phyloP scores from a whole-genome alignment of 345 rosid genomes.

The Gossypium anomalum region DNA sequence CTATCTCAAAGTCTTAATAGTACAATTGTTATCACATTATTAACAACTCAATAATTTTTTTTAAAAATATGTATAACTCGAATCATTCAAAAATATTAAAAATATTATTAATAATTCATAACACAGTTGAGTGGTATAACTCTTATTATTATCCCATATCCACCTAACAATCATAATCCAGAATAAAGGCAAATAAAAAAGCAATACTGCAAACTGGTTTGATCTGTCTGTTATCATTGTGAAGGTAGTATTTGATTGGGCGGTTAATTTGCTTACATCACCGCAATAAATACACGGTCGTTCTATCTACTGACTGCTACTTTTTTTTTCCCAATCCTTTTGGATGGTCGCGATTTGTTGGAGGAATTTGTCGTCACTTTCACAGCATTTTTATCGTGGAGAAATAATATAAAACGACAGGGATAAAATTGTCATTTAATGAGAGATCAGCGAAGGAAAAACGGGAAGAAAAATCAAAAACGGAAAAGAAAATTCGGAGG shows the following conservation, averaged over 20 bases:
- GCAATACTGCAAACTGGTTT: too few relatives aligned
- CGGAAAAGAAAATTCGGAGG: neutral
- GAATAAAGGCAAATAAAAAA: neutral
- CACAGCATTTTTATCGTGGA: neutral
- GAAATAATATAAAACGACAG: neutral
- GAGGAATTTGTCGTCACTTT: neutral
- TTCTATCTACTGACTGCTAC: neutral
- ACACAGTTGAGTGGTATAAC: accelerated
- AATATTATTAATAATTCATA: too few relatives aligned
- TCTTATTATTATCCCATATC: neutral
- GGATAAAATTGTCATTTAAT: slow-evolving; percentile 20
- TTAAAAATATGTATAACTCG: accelerated
- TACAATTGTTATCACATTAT: accelerated
- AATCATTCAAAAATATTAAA: accelerated
- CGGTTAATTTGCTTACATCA: slow-evolving; percentile 4
- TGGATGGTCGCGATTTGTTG: slow-evolving; percentile 20
- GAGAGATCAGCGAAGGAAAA: neutral
- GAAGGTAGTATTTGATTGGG: slow-evolving; percentile 6
- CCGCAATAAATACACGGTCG: neutral
- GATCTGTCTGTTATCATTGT: neutral
- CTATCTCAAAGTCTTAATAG: accelerated
- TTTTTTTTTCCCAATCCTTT: neutral
- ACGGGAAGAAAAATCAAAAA: neutral
- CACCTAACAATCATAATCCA: neutral
- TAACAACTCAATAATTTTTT: accelerated